Percentiles rank a stretch among this genome's conserved stretches.
Conservation (phyloP, 176 grass and related monocot species). For the Oryza meyeriana region DNA sequence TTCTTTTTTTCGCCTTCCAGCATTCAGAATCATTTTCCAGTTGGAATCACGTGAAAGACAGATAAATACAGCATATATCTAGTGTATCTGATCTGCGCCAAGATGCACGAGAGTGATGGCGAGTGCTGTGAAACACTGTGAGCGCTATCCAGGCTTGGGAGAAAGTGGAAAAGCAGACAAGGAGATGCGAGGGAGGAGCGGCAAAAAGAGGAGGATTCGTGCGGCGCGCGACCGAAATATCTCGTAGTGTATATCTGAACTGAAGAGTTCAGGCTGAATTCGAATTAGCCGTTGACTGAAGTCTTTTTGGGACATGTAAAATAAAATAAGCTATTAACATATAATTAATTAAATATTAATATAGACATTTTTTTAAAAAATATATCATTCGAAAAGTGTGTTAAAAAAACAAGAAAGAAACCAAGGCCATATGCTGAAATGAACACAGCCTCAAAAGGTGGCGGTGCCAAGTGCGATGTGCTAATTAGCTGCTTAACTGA, state of each 20-base stretch:
- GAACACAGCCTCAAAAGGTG: too few relatives aligned
- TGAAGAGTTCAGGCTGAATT: too few relatives aligned
- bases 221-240: constrained; percentile 9
- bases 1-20: background rate
- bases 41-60: constrained; percentile 37
- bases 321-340: too few relatives aligned
- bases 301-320: too few relatives aligned
- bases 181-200: background rate
- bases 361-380: too few relatives aligned
- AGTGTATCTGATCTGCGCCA: background rate
- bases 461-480: background rate
- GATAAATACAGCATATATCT: background rate
- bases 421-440: too few relatives aligned
- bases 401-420: too few relatives aligned
- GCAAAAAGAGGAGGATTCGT: background rate
- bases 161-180: background rate
- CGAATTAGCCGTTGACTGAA: too few relatives aligned
- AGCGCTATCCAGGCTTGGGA: background rate
- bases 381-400: too few relatives aligned
- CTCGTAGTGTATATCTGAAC: background rate
- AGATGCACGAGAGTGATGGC: constrained; percentile 24
- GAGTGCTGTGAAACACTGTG: background rate
- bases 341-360: too few relatives aligned
- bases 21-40: background rate
- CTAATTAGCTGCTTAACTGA: background rate